These are phyloP conservation scores for Mortierella sp. DNA, from an alignment of 371 early-diverging fungal species.

Conservation along the genomic window DNA sequence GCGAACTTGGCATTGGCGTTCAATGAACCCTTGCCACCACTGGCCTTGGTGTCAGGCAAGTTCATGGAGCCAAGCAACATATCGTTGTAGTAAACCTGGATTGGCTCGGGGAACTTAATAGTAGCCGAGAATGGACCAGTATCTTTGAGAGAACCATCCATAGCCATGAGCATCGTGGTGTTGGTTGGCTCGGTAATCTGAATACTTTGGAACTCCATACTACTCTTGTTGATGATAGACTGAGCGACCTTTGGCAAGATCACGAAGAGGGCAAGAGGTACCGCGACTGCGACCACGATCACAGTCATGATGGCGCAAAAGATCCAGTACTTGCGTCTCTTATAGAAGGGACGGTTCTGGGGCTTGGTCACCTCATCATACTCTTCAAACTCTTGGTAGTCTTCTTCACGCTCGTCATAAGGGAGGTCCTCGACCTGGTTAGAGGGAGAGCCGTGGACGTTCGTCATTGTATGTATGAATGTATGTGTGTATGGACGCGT, in stretches of 20 bases:
- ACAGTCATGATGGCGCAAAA: conserved; percentile 65
- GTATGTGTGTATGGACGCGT: not conserved
- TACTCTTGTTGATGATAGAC: conserved; percentile 60
- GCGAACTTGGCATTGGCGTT: conserved; percentile 58
- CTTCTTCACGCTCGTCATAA: conserved; percentile 52
- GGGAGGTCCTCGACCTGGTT: conserved; percentile 50
- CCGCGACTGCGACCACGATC: conserved; percentile 63
- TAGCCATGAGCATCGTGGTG: conserved; percentile 58
- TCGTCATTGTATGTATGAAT: conserved; percentile 7
- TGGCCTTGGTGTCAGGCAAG: conserved; percentile 60
- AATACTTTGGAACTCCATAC: conserved; percentile 59
- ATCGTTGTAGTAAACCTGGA: conserved; percentile 60
- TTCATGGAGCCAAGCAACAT: conserved; percentile 63
- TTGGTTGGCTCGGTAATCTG: conserved; percentile 65
- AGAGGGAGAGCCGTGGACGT: conserved; percentile 38
- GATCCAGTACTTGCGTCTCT: conserved; percentile 69
- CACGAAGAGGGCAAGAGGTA: conserved; percentile 62
- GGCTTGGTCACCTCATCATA: conserved; percentile 53
- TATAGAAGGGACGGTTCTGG: conserved; percentile 56
- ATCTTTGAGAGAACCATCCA: conserved; percentile 60
- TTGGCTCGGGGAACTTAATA: conserved; percentile 60
- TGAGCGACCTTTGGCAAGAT: conserved; percentile 72
- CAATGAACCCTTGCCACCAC: conserved; percentile 62
- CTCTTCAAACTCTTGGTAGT: conserved; percentile 54
- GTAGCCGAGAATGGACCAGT: conserved; percentile 70